A percentile compares a stretch with the other conserved stretches of the same genome.
Conservation (phyloP, 2,329 filamentous ascomycete genomes). For the Graphiopsis chlorocephala region DNA sequence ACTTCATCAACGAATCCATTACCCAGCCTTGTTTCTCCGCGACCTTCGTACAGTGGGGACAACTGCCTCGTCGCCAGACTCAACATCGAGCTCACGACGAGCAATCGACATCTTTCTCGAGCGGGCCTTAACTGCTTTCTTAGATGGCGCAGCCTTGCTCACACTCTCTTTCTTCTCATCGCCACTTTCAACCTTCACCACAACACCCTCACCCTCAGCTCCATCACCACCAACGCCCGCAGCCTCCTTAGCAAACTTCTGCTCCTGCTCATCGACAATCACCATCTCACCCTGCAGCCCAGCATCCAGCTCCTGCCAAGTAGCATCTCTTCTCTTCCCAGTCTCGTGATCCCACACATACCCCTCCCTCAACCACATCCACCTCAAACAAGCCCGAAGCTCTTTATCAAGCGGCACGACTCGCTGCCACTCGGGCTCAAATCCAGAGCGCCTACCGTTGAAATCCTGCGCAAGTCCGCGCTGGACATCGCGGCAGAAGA, state of each 20-base stretch:
- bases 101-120: slow-evolving; percentile 3
- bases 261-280: slow-evolving; percentile 28
- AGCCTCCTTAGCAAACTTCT: slow-evolving; percentile 24
- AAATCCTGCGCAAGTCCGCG: slow-evolving; percentile 65
- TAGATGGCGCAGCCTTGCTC: background rate
- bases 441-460: slow-evolving; percentile 58
- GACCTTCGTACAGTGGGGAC: background rate
- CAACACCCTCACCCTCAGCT: background rate
- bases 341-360: slow-evolving; percentile 76
- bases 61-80: background rate
- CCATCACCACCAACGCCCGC: background rate
- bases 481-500: slow-evolving; percentile 81
- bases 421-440: slow-evolving; percentile 88
- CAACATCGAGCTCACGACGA: slow-evolving; percentile 1
- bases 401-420: slow-evolving; percentile 84
- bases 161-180: background rate
- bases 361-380: slow-evolving; percentile 89
- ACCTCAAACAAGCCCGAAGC: slow-evolving; percentile 77
- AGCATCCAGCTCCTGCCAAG: slow-evolving; percentile 53
- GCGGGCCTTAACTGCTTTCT: background rate
- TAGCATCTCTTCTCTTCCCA: slow-evolving; percentile 58
- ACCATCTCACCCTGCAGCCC: slow-evolving; percentile 58
- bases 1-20: background rate
- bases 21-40: background rate
- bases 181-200: background rate